Evolutionary conservation across 1,284 basidiomycete genomes (phyloP).

Genomic region (Pseudozyma sp.): DNA sequence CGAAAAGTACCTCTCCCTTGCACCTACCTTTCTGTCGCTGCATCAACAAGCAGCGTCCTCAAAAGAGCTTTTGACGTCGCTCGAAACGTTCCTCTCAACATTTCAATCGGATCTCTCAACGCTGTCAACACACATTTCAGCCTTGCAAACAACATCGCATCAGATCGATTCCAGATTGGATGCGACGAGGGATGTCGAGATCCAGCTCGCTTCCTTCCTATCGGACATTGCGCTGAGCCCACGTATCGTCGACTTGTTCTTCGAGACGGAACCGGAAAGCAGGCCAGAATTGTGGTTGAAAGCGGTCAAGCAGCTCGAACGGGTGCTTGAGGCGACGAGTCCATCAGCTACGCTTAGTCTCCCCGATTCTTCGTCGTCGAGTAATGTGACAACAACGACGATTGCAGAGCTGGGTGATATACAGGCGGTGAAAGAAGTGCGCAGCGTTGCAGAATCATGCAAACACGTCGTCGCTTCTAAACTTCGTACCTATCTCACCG

Average conservation of each 20-base stretch:
- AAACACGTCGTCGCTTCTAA: slow-evolving; percentile 84
- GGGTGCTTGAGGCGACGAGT: slow-evolving; percentile 76
- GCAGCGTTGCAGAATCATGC: slow-evolving; percentile 84
- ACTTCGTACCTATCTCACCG: slow-evolving; percentile 86
- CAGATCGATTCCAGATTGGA: slow-evolving; percentile 87
- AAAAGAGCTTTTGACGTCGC: slow-evolving; percentile 75
- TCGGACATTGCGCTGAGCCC: slow-evolving; percentile 86
- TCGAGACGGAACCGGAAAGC: slow-evolving; percentile 78
- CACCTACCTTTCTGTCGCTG: slow-evolving; percentile 35
- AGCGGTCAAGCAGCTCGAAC: slow-evolving; percentile 82
- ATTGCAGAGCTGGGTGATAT: slow-evolving; percentile 2
- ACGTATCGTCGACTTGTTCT: slow-evolving; percentile 79
- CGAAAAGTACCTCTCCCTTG: slow-evolving; percentile 12
- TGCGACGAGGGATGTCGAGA: slow-evolving; percentile 85
- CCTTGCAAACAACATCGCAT: slow-evolving; percentile 88
- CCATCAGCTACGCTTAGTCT: slow-evolving; percentile 72
- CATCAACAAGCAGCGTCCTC: slow-evolving; percentile 79
- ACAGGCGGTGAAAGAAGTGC: slow-evolving; percentile 82
- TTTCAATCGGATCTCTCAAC: slow-evolving; percentile 93
- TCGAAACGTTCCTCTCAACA: slow-evolving; percentile 89
- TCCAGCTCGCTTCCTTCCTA: slow-evolving; percentile 83
- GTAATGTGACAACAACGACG: neutral
- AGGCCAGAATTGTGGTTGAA: slow-evolving; percentile 77
- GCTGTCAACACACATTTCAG: slow-evolving; percentile 93
- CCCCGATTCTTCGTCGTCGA: neutral